Conservation (phyloP, 2,329 filamentous ascomycete genomes). For the Pyricularia sp. region DNA sequence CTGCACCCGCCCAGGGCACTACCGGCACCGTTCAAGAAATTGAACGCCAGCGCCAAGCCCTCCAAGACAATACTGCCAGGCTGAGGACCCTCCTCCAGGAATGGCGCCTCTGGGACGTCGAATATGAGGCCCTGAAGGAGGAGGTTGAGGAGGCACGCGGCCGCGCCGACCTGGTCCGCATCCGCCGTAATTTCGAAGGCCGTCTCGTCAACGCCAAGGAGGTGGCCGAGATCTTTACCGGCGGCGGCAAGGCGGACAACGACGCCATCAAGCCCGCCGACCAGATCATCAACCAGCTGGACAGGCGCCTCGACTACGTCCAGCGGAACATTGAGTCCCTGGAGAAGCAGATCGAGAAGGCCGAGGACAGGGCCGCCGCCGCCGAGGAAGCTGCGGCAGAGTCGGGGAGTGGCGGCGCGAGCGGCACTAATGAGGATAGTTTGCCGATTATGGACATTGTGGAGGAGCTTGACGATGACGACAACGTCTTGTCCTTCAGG, state of each 20-base stretch:
- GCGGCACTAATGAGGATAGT: conserved; percentile 49
- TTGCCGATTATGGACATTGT: conserved; percentile 82
- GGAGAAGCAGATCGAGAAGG: conserved; percentile 59
- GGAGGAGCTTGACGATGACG: conserved; percentile 86
- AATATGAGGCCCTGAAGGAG: conserved; percentile 84
- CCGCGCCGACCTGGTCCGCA: conserved; percentile 43
- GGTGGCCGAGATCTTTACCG: conserved; percentile 38
- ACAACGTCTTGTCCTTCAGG: conserved; percentile 65
- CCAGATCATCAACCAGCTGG: conserved; percentile 60
- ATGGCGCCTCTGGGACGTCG: conserved; percentile 85
- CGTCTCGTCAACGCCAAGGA: conserved; percentile 52
- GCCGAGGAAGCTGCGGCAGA: conserved; percentile 38
- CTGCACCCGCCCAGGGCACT: neutral
- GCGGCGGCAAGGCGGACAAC: conserved; percentile 16
- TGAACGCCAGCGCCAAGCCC: conserved; percentile 63
- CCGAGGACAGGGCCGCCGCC: conserved; percentile 61
- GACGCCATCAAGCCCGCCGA: conserved; percentile 35
- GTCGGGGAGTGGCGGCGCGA: conserved; percentile 58
- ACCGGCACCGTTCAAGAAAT: conserved; percentile 46
- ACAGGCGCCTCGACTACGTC: conserved; percentile 81
- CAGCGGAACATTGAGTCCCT: conserved; percentile 68
- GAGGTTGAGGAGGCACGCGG: conserved; percentile 50
- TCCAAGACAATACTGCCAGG: conserved; percentile 68
- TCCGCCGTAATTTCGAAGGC: conserved; percentile 51
- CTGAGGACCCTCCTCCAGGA: conserved; percentile 69